A percentile compares a stretch with the other conserved stretches of the same genome.
These are phyloP conservation scores for Lecanicillium sp. DNA, from an alignment of 2,329 filamentous ascomycete species.

Conservation along the genomic window DNA sequence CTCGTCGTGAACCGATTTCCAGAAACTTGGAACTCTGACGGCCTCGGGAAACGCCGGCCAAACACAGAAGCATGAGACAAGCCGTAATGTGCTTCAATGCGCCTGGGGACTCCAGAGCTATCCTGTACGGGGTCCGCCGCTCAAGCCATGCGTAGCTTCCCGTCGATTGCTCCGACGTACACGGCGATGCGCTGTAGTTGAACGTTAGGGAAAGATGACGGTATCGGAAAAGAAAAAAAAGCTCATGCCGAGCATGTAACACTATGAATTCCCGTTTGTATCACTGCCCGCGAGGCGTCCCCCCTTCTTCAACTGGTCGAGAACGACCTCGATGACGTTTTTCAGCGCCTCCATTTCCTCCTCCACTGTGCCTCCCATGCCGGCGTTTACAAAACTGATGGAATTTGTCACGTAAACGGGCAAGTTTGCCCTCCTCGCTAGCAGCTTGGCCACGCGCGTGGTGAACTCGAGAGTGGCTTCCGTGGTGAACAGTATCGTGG, in stretches of 20 bases:
- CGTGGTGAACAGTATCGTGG: slow-evolving; percentile 71
- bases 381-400: slow-evolving; percentile 66
- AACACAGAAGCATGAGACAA: too few relatives aligned
- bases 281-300: slow-evolving; percentile 1
- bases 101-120: too few relatives aligned
- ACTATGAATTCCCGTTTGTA: neutral
- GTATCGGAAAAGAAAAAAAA: too few relatives aligned
- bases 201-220: too few relatives aligned
- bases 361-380: slow-evolving; percentile 74
- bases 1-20: too few relatives aligned
- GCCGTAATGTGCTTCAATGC: too few relatives aligned
- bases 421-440: slow-evolving; percentile 64
- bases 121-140: neutral
- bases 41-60: too few relatives aligned
- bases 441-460: slow-evolving; percentile 72
- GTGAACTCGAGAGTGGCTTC: slow-evolving; percentile 81
- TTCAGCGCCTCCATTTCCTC: slow-evolving; percentile 91
- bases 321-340: slow-evolving; percentile 63
- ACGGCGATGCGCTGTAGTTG: too few relatives aligned
- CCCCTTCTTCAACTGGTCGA: slow-evolving; percentile 23
- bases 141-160: neutral
- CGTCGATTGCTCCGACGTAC: neutral
- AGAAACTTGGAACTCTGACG: too few relatives aligned
- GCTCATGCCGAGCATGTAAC: too few relatives aligned
- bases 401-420: slow-evolving; percentile 92